Evolutionary conservation across 176 grass and related monocot species (phyloP).

Genomic region (Lolium perenne): DNA sequence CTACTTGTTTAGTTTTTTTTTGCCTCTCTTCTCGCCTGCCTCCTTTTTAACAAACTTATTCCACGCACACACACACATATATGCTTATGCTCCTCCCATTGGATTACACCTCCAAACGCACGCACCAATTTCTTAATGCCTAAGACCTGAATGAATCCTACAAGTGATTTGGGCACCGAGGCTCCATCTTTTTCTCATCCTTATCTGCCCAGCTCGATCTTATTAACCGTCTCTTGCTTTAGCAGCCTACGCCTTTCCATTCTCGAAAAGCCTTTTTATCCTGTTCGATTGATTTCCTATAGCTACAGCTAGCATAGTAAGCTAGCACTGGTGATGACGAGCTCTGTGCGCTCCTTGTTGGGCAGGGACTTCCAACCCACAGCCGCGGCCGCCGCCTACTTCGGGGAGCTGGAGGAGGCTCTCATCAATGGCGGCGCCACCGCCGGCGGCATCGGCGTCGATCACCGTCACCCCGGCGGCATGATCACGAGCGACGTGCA

Average conservation of each 20-base stretch:
- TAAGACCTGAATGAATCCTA: slow-evolving; percentile 46
- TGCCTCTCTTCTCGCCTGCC: slow-evolving; percentile 22
- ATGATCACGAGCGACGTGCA: slow-evolving; percentile 58
- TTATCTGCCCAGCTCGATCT: slow-evolving; percentile 68
- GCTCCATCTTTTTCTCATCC: slow-evolving; percentile 56
- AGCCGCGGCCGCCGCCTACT: slow-evolving; percentile 64
- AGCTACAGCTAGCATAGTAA: slow-evolving; percentile 32
- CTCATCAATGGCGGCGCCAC: slow-evolving; percentile 65
- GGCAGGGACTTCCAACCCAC: slow-evolving; percentile 75
- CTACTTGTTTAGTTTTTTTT: slow-evolving; percentile 45
- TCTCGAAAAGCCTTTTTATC: slow-evolving; percentile 53
- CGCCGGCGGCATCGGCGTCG: slow-evolving; percentile 10
- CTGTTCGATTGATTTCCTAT: slow-evolving; percentile 24
- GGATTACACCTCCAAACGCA: slow-evolving; percentile 76
- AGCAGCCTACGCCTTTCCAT: slow-evolving; percentile 53
- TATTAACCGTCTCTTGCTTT: slow-evolving; percentile 37
- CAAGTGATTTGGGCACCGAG: slow-evolving; percentile 53
- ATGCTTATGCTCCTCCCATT: slow-evolving; percentile 52
- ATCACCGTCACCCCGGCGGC: slow-evolving; percentile 40
- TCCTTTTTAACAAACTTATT: slow-evolving; percentile 71
- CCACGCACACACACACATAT: slow-evolving; percentile 14
- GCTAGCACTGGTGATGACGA: slow-evolving; percentile 35
- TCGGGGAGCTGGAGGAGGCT: slow-evolving; percentile 86
- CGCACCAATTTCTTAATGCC: slow-evolving; percentile 62
- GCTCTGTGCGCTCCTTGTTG: slow-evolving; percentile 55